These are phyloP conservation scores for Pythium diclinum DNA, from an alignment of 352 stramenopile genomes.

Conservation along the genomic window DNA sequence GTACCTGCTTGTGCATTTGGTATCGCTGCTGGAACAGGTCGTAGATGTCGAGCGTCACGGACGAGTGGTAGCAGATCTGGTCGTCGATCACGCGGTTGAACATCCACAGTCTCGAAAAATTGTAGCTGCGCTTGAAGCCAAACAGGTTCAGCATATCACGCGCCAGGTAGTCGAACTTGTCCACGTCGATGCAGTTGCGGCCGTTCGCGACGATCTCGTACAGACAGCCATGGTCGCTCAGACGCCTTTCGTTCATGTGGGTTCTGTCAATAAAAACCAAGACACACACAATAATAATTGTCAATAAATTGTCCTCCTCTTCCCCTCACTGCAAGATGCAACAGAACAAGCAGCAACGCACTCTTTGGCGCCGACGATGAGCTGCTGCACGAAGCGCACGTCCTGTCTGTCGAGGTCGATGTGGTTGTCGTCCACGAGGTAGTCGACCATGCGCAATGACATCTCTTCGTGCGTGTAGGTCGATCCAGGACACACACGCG, in stretches of 20 bases:
- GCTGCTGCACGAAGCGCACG: conserved; percentile 72
- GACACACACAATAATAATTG: background rate
- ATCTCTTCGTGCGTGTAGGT: conserved; percentile 83
- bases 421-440: conserved; percentile 76
- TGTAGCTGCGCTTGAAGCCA: conserved; percentile 71
- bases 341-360: conserved; percentile 13
- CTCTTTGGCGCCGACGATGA: conserved; percentile 80
- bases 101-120: conserved; percentile 74
- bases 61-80: conserved; percentile 89
- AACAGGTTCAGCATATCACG: conserved; percentile 87
- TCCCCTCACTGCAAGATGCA: background rate
- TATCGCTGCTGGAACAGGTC: conserved; percentile 89
- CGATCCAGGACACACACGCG: conserved; percentile 34
- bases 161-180: conserved; percentile 92
- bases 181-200: conserved; percentile 89
- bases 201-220: conserved; percentile 92
- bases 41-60: conserved; percentile 85
- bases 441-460: conserved; percentile 76
- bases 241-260: conserved; percentile 38
- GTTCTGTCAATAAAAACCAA: conserved; percentile 27
- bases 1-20: conserved; percentile 77
- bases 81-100: conserved; percentile 85
- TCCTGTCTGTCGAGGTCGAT: conserved; percentile 73
- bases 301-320: background rate
- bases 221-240: conserved; percentile 68